These are phyloP conservation scores for Populus hybrid DNA, from an alignment of 441 rosid genomes.

Conservation along the genomic window DNA sequence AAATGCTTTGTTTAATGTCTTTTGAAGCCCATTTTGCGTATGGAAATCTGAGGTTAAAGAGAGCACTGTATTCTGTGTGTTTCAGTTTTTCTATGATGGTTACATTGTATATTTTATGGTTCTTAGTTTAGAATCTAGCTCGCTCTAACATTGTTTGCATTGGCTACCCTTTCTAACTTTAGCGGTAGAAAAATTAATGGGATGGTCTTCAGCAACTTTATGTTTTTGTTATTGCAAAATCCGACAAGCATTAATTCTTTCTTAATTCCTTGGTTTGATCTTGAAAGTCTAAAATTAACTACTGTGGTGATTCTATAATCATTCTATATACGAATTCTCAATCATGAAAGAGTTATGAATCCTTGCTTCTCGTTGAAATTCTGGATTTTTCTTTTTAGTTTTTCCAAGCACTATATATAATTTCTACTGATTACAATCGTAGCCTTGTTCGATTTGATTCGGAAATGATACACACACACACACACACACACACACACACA, in stretches of 20 bases:
- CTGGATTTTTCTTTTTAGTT: not conserved
- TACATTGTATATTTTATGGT: conserved; percentile 1
- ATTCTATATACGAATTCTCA: not conserved
- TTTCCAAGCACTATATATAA: not conserved
- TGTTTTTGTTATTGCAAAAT: not conserved
- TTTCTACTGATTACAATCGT: not conserved
- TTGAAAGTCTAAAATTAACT: too few species aligned
- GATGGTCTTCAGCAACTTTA: not conserved
- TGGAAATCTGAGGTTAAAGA: not conserved
- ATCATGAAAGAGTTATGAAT: not conserved
- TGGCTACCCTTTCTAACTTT: not conserved
- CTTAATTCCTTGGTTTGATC: too few species aligned
- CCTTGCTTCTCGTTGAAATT: not conserved
- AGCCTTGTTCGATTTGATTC: not conserved
- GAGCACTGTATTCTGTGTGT: not conserved
- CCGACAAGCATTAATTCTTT: not conserved
- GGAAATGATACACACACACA: too few species aligned
- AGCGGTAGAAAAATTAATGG: not conserved
- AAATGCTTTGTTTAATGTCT: not conserved
- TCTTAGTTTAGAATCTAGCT: not conserved
- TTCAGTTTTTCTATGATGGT: conserved; percentile 13
- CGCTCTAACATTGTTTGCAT: not conserved
- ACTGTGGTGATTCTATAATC: too few species aligned
- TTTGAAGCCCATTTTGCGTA: conserved; percentile 8
- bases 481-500: too few species aligned